phyloP scores from a whole-genome alignment of 768 basidiomycete species.

The Pilatotrama ljubarskyi region DNA sequence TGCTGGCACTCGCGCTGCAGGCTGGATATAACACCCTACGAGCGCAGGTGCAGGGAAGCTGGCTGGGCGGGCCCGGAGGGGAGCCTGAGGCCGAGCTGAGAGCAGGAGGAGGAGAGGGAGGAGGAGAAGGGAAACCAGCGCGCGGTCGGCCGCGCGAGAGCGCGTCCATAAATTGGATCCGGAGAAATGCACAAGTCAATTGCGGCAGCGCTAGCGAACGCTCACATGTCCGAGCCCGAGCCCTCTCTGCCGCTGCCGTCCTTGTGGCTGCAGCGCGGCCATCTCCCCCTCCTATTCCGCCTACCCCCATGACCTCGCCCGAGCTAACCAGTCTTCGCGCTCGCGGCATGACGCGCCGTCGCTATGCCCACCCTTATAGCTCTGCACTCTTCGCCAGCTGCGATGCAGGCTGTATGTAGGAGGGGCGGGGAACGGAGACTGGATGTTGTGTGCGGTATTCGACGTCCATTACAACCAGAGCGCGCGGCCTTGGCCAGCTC shows the following conservation, averaged over 20 bases:
- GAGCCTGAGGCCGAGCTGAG: not conserved
- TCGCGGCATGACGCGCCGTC: not conserved
- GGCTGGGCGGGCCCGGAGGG: constrained; percentile 1
- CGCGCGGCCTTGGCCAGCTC: not conserved
- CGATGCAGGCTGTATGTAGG: not conserved
- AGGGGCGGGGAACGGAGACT: not conserved
- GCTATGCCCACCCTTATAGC: not conserved
- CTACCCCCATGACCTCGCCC: constrained; percentile 7
- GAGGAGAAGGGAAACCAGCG: constrained; percentile 36
- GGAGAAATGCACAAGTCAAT: constrained; percentile 38
- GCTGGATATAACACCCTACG: not conserved
- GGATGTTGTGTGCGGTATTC: not conserved
- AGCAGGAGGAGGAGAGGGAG: not conserved
- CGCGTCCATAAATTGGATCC: constrained; percentile 57
- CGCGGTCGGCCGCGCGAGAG: constrained; percentile 30
- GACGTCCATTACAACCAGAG: not conserved
- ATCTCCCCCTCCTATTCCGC: constrained; percentile 1
- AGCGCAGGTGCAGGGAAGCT: constrained; percentile 1
- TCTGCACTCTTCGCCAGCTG: not conserved
- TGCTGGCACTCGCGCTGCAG: not conserved
- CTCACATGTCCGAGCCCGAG: constrained; percentile 45
- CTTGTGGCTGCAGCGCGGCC: constrained; percentile 2
- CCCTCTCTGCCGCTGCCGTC: too few species aligned
- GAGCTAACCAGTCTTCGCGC: not conserved
- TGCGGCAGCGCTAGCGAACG: constrained; percentile 60